Conservation (phyloP, 2,329 filamentous ascomycete genomes). For the Fusarium sp. region DNA sequence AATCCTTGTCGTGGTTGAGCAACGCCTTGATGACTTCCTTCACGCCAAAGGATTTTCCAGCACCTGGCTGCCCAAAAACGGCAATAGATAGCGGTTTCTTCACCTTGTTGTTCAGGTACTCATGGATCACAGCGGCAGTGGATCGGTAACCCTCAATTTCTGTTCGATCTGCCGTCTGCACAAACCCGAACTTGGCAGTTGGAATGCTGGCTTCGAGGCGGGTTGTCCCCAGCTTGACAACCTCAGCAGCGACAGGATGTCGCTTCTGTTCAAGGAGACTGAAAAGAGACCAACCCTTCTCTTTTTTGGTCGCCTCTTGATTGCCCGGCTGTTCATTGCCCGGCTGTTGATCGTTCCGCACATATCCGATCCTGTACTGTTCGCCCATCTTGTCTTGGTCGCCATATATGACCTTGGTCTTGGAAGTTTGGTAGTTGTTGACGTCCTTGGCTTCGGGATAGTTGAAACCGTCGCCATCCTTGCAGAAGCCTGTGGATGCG, state of each 20-base stretch:
- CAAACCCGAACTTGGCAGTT: neutral
- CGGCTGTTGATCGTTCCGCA: too few relatives aligned
- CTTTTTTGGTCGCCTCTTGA: neutral
- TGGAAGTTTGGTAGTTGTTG: neutral
- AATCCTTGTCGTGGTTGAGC: neutral
- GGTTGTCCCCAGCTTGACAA: neutral
- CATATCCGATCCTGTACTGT: too few relatives aligned
- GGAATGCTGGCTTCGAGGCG: neutral
- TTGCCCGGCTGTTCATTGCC: too few relatives aligned
- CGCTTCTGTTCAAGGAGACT: neutral
- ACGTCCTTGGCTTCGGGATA: neutral
- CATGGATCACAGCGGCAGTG: neutral
- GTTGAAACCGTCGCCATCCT: fast-evolving
- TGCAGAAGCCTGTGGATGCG: neutral
- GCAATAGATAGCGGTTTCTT: neutral
- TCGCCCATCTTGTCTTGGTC: neutral
- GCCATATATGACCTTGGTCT: neutral
- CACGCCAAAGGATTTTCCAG: neutral
- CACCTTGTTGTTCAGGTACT: neutral
- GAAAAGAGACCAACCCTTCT: neutral
- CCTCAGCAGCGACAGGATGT: neutral
- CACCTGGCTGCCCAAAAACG: neutral
- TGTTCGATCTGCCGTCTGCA: neutral
- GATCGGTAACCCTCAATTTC: neutral
- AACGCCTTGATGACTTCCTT: neutral